Conservation (phyloP, 768 basidiomycete genomes). For the Leccinum arenicola region DNA sequence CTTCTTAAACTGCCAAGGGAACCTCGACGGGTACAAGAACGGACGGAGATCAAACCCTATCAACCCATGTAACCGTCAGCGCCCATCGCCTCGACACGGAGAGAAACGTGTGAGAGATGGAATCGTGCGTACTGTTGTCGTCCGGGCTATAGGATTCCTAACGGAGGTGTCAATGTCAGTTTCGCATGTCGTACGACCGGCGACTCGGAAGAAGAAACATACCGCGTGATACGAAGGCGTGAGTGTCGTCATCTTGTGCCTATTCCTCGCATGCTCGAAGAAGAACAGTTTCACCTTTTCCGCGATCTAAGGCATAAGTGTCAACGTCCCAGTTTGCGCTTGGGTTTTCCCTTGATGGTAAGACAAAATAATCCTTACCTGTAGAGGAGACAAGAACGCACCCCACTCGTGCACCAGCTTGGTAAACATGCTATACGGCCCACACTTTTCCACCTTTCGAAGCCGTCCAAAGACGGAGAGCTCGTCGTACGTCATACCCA, state of each 20-base stretch:
- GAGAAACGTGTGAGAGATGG: too few relatives aligned
- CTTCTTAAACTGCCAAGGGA: slow-evolving; percentile 96
- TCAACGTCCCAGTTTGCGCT: not conserved
- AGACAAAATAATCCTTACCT: slow-evolving; percentile 44
- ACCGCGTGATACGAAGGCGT: slow-evolving; percentile 95
- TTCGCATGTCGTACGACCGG: not conserved
- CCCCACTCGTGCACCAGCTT: slow-evolving; percentile 97
- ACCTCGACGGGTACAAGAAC: slow-evolving; percentile 92
- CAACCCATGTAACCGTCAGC: slow-evolving; percentile 1
- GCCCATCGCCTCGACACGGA: too few relatives aligned
- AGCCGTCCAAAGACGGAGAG: slow-evolving; percentile 90
- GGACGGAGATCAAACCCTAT: slow-evolving; percentile 93
- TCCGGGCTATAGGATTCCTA: slow-evolving; percentile 97
- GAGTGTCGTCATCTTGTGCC: slow-evolving; percentile 98
- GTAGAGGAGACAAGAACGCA: slow-evolving; percentile 70
- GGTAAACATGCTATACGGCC: slow-evolving; percentile 96
- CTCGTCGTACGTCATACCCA: slow-evolving; percentile 99
- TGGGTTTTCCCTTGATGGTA: not conserved
- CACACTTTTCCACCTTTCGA: slow-evolving; percentile 95
- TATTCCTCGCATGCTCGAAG: slow-evolving; percentile 93
- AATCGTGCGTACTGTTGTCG: slow-evolving; percentile 72
- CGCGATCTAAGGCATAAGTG: slow-evolving; percentile 55
- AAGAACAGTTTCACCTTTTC: slow-evolving; percentile 97
- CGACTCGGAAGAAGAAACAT: slow-evolving; percentile 28
- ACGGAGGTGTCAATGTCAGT: not conserved